These are phyloP conservation scores for Cordyceps javanica DNA, from an alignment of 2,329 filamentous ascomycete genomes.

Conservation along the genomic window DNA sequence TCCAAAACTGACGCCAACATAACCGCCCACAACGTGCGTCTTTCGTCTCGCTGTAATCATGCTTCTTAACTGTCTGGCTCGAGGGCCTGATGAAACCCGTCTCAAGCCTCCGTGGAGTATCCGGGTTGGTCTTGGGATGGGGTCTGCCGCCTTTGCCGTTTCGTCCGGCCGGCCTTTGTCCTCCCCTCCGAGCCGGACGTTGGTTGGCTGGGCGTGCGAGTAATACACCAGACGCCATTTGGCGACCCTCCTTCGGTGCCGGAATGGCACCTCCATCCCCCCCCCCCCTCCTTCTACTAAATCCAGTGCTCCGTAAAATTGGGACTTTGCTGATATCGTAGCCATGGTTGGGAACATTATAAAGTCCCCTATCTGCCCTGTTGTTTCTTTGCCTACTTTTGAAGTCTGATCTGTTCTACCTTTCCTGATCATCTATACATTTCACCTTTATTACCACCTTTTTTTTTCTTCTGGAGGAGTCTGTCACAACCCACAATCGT, in stretches of 20 bases:
- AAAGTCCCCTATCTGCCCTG: constrained; percentile 4
- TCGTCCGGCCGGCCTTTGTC: constrained; percentile 3
- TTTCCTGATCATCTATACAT: no score
- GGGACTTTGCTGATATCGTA: background rate
- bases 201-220: background rate
- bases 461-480: background rate
- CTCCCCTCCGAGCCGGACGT: background rate
- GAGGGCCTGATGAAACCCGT: constrained; percentile 6
- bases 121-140: background rate
- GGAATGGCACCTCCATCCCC: background rate
- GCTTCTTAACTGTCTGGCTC: background rate
- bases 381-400: background rate
- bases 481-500: background rate
- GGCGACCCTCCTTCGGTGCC: constrained; percentile 3
- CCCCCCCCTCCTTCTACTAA: no score
- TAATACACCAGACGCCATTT: constrained; percentile 13
- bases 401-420: background rate
- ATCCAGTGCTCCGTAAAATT: constrained; percentile 6
- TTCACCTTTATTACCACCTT: background rate
- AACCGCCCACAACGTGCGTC: background rate
- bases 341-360: constrained; percentile 1
- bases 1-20: background rate
- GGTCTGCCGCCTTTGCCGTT: constrained; percentile 12
- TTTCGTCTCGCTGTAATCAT: background rate
- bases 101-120: constrained; percentile 9